phyloP scores from a whole-genome alignment of 345 rosid species.

The Odontarrhena argentea region DNA sequence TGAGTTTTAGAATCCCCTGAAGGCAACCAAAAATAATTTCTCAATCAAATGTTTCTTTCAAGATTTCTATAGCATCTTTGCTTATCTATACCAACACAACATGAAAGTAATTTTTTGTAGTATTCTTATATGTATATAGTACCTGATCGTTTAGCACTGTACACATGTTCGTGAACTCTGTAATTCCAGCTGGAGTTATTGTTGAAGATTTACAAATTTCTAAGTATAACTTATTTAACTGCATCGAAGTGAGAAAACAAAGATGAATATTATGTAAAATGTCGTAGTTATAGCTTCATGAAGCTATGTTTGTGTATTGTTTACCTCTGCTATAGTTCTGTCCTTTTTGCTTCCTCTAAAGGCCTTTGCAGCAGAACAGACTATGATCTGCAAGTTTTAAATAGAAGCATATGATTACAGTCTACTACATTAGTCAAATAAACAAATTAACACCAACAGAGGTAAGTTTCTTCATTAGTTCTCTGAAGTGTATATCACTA shows the following conservation, averaged over 20 bases:
- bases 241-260: constrained; percentile 33
- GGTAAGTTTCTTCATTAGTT: not conserved
- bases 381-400: constrained; percentile 57
- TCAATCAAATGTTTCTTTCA: not conserved
- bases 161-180: constrained; percentile 76
- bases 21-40: constrained; percentile 14
- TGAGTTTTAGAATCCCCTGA: constrained; percentile 80
- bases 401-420: constrained; percentile 17
- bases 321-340: constrained; percentile 70
- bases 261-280: not conserved
- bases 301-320: constrained; percentile 4
- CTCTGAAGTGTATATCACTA: not conserved
- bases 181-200: constrained; percentile 70
- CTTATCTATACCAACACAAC: constrained; percentile 9
- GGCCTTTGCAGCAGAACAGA: constrained; percentile 76
- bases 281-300: not conserved
- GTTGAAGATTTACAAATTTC: constrained; percentile 67
- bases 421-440: not conserved
- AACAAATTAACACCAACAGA: not conserved
- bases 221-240: constrained; percentile 72
- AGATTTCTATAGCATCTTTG: not conserved
- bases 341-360: constrained; percentile 88
- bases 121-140: constrained; percentile 8
- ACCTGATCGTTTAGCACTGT: constrained; percentile 86
- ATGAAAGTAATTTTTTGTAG: not conserved